Base-by-base conservation (phyloP, 2,329 filamentous ascomycete species). In the Pyrenochaeta sp. region DNA sequence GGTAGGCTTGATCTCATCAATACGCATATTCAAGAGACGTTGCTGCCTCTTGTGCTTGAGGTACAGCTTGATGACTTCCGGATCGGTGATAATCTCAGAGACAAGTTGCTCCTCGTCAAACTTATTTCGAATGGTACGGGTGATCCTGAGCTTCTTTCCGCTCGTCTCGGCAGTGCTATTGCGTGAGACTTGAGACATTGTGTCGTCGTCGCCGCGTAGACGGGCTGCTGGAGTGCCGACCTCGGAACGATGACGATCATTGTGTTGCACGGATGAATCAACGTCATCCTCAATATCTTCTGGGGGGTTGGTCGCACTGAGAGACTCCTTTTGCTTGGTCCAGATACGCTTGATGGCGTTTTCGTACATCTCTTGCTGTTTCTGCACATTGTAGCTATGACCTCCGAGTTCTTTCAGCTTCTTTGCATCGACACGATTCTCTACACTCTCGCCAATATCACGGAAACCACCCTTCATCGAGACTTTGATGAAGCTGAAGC, bases 401-500 rank as follows among this genome's bases (percentile, higher is more conserved):
- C 94, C 94, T 41, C 91, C 91, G 53, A 81, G 77, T 43, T 86
- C 82, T 53, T 84, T 85, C 44, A 79, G 72, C 51, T 77, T 76
- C 61, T 94, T 93, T 11, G 89, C 89, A 65, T 92, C 89, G 53
- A 94, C 84, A 68, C 92, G 90, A 50, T 92, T 88, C 62, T 90
- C 88, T 49, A 92, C 89, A 63, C 90, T 92, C 69, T 96, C 90
- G 14, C 90, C 91, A 18, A 95, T 83, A 14, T 91, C 88, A 65
- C 92, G 90, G 71, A 96, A 99, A 0, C 94, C 94, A 50, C 94
- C 94, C 73, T 99, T 99, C 94, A 99, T 99, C 1, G 90, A 96
- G 0, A 92, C 96, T 65, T 94, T 91, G 70, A 99, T 92, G 71
- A 99, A 96, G 68, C 90, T 96, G 76, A 97, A 96, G 2, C 90